Evolutionary conservation across 345 rosid species (phyloP).

Genomic region (Clausena lansium): DNA sequence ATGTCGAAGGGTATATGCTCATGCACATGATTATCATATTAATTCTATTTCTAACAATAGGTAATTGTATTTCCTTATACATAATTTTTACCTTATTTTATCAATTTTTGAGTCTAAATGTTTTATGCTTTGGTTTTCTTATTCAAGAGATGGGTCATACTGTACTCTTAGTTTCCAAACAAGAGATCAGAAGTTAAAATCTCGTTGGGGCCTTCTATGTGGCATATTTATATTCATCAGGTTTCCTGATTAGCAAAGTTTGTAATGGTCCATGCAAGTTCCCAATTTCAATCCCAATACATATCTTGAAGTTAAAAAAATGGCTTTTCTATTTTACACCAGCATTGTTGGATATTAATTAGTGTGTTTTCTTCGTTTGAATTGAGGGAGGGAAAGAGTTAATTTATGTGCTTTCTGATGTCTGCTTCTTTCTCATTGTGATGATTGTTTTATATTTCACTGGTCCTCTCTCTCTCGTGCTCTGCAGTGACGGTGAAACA

Average conservation of each 20-base stretch:
- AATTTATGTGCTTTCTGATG: background rate
- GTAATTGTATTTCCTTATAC: conserved; percentile 30
- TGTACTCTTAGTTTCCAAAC: background rate
- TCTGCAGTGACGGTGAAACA: conserved; percentile 84
- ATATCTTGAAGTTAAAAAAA: background rate
- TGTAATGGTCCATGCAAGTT: background rate
- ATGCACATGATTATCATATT: conserved; percentile 99
- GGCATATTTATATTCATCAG: background rate
- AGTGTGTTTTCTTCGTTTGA: background rate
- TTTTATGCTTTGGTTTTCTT: background rate
- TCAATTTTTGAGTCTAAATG: background rate
- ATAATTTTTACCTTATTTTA: background rate
- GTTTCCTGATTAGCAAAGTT: background rate
- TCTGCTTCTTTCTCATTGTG: background rate
- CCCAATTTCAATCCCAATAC: background rate
- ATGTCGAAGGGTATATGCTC: conserved; percentile 95
- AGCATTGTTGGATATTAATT: background rate
- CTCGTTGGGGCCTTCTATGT: background rate
- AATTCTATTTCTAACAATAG: conserved; percentile 96
- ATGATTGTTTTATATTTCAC: background rate
- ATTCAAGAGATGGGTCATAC: background rate
- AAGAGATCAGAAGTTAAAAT: background rate
- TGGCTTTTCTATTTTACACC: background rate
- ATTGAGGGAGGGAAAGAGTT: background rate
- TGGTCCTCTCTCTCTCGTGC: conserved; percentile 10